Conservation (phyloP, 306 rosid genomes). For the Prinsepia uniflora region DNA sequence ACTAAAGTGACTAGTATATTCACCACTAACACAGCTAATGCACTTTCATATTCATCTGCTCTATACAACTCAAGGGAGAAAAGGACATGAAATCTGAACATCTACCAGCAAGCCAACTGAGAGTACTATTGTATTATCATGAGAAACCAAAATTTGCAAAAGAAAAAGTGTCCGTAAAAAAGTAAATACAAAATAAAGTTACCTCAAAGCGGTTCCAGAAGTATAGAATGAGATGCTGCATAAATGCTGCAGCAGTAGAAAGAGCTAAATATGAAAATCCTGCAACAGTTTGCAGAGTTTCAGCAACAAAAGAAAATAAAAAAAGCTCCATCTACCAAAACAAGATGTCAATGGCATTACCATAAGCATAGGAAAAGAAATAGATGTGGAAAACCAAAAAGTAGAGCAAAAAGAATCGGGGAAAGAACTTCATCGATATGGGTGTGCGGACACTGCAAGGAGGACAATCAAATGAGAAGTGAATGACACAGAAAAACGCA, state of each 20-base stretch:
- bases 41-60: background rate
- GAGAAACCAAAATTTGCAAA: background rate
- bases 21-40: too few species aligned
- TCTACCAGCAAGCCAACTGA: background rate
- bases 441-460: constrained; percentile 95
- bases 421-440: constrained; percentile 98
- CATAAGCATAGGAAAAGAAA: constrained; percentile 90
- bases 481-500: constrained; percentile 17
- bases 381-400: constrained; percentile 96
- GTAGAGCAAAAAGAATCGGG: constrained; percentile 95
- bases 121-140: background rate
- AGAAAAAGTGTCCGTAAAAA: background rate
- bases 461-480: constrained; percentile 35
- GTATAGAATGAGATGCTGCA: constrained; percentile 90
- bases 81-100: background rate
- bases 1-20: too few species aligned
- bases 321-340: background rate
- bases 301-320: background rate
- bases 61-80: background rate
- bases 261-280: constrained; percentile 98
- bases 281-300: constrained; percentile 28
- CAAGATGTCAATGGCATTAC: constrained; percentile 34
- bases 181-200: background rate
- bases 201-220: constrained; percentile 99
- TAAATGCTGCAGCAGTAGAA: constrained; percentile 94